A percentile compares a stretch with the other conserved stretches of the same genome.
These are phyloP conservation scores for Dryadomyces sulphureus DNA, from an alignment of 2,329 filamentous ascomycete genomes.

Conservation along the genomic window DNA sequence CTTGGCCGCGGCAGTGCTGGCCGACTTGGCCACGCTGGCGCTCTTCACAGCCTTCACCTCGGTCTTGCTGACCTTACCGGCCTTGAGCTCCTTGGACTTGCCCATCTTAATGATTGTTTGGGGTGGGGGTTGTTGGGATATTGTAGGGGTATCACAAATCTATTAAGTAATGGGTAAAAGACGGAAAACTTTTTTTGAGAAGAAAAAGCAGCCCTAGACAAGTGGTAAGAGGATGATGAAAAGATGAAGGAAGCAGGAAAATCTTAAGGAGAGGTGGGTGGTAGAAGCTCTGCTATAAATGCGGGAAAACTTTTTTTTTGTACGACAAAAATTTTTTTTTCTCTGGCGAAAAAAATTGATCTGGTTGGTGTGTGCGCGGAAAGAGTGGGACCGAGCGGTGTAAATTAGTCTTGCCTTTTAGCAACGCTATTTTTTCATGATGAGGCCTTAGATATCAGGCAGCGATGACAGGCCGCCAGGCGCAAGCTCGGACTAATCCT, in stretches of 20 bases:
- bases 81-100: constrained; percentile 50
- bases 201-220: background rate
- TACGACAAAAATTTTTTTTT: constrained; percentile 12
- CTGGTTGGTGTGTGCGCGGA: constrained; percentile 9
- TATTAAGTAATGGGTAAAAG: background rate
- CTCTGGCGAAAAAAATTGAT: constrained; percentile 8
- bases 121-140: background rate
- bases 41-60: constrained; percentile 42
- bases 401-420: background rate
- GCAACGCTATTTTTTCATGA: background rate
- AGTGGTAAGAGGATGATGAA: background rate
- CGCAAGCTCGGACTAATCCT: constrained; percentile 2
- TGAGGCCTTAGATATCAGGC: constrained; percentile 4
- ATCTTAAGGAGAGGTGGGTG: constrained; percentile 1
- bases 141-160: background rate
- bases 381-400: background rate
- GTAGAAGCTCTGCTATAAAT: background rate
- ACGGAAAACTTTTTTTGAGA: background rate
- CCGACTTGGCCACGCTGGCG: constrained; percentile 51
- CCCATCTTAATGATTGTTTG: constrained; percentile 36
- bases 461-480: background rate
- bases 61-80: constrained; percentile 38
- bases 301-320: constrained; percentile 9
- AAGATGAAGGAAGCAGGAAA: background rate
- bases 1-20: constrained; percentile 50